Conservation (phyloP, 768 basidiomycete species). For the Cyclocybe aegerita region DNA sequence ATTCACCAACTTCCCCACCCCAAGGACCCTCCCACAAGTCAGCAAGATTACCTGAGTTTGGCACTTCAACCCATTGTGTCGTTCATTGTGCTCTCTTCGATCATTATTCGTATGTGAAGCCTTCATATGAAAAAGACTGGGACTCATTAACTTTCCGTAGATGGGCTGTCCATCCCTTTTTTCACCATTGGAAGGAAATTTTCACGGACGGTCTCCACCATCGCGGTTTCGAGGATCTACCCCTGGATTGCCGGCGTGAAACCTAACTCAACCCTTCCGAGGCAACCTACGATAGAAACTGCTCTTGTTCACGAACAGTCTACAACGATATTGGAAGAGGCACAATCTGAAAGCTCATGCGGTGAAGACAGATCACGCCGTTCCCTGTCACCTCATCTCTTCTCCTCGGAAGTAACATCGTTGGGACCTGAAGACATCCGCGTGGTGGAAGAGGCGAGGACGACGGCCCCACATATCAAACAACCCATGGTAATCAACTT, state of each 20-base stretch:
- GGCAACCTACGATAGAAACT: conserved; percentile 6
- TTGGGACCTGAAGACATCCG: too few relatives aligned
- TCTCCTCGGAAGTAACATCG: too few relatives aligned
- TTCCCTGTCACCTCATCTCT: too few relatives aligned
- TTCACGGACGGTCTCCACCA: conserved; percentile 46
- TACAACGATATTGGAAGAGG: not conserved
- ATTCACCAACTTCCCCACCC: conserved; percentile 59
- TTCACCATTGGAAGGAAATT: conserved; percentile 54
- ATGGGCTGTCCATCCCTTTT: conserved; percentile 70
- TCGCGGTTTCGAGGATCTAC: conserved; percentile 29
- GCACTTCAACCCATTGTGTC: conserved; percentile 81
- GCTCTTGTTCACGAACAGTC: not conserved
- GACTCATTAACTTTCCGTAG: conserved; percentile 26
- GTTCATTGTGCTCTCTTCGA: conserved; percentile 86
- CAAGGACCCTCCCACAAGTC: conserved; percentile 56
- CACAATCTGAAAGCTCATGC: too few relatives aligned
- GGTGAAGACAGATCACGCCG: too few relatives aligned
- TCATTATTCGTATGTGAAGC: conserved; percentile 65
- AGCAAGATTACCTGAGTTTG: conserved; percentile 72
- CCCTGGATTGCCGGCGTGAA: conserved; percentile 40
- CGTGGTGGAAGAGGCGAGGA: not conserved
- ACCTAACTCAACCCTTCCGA: conserved; percentile 11
- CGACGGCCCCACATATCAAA: not conserved
- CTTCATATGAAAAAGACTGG: not conserved
- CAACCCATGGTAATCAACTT: conserved; percentile 28